Percentiles rank a stretch among this genome's conserved stretches.
These are phyloP conservation scores for Fusarium sp. DNA, from an alignment of 2,329 filamentous ascomycete species.

Conservation along the genomic window DNA sequence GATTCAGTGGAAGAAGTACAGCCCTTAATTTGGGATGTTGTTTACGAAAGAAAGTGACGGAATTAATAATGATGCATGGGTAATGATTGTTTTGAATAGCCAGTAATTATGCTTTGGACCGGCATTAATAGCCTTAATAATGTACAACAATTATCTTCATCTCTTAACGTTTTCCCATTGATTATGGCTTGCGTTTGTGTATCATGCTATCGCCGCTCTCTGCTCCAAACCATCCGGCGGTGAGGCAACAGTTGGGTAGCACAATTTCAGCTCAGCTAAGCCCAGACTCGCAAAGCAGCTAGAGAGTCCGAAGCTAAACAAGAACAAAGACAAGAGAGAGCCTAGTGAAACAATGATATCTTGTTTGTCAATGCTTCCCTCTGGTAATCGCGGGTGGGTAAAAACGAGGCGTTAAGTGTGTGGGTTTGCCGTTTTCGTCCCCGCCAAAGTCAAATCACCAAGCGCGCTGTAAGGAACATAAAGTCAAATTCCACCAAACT, in stretches of 20 bases:
- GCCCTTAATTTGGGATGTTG: slow-evolving; percentile 18
- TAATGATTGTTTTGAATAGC: slow-evolving; percentile 36
- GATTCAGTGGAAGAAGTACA: slow-evolving; percentile 48
- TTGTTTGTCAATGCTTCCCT: background rate
- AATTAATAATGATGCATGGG: slow-evolving; percentile 37
- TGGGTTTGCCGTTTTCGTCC: background rate
- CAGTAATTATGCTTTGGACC: slow-evolving; percentile 24
- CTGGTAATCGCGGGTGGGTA: slow-evolving; percentile 2
- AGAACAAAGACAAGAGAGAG: background rate
- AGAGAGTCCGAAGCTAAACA: slow-evolving; percentile 9
- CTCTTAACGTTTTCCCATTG: background rate
- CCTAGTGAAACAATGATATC: slow-evolving; percentile 13
- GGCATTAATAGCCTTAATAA: slow-evolving; percentile 32
- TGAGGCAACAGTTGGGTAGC: slow-evolving; percentile 16
- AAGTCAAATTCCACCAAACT: slow-evolving; percentile 25
- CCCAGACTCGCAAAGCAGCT: slow-evolving; percentile 20
- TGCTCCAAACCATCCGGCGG: slow-evolving; percentile 2
- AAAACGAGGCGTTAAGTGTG: background rate
- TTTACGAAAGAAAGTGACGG: slow-evolving; percentile 2
- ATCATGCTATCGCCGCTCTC: slow-evolving; percentile 4
- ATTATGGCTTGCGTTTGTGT: background rate
- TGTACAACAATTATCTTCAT: slow-evolving; percentile 28
- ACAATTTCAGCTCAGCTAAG: slow-evolving; percentile 12
- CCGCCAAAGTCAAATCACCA: slow-evolving; percentile 14
- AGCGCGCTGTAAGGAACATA: slow-evolving; percentile 21